Evolutionary conservation across 352 stramenopile genomes (phyloP).

Genomic region (Globisporangium paddicum): DNA sequence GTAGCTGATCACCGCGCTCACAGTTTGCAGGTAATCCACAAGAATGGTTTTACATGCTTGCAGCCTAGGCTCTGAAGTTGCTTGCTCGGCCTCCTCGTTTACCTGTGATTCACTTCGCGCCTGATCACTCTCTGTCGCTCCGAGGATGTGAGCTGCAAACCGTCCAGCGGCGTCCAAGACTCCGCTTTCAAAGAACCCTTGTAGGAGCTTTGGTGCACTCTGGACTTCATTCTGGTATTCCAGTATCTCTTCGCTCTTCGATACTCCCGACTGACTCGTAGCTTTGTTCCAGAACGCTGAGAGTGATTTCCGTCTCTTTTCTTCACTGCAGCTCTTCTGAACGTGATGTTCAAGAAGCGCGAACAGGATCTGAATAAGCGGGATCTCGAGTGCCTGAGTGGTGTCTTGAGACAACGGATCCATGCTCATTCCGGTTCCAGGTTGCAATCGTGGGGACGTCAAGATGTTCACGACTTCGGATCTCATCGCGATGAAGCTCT

Average conservation of each 20-base stretch:
- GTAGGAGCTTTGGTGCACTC: slow-evolving; percentile 7
- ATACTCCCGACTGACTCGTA: background rate
- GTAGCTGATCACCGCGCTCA: slow-evolving; percentile 9
- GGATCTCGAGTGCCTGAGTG: slow-evolving; percentile 5
- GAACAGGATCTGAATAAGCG: slow-evolving; percentile 14
- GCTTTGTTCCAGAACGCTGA: slow-evolving; percentile 6
- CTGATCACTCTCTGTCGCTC: slow-evolving; percentile 3
- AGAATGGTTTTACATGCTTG: slow-evolving; percentile 15
- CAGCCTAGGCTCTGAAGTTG: background rate
- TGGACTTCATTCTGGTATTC: slow-evolving; percentile 5
- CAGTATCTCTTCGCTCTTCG: slow-evolving; percentile 10
- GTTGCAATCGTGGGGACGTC: slow-evolving; percentile 15
- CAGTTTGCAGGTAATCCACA: slow-evolving; percentile 15
- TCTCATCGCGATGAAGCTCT: slow-evolving; percentile 28
- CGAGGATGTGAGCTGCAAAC: slow-evolving; percentile 14
- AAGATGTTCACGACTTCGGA: slow-evolving; percentile 33
- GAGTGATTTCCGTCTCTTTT: slow-evolving; percentile 3
- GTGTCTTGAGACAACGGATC: slow-evolving; percentile 6
- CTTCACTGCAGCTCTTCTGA: slow-evolving; percentile 10
- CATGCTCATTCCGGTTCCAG: background rate
- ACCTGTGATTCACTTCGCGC: slow-evolving; percentile 4
- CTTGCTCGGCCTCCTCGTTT: background rate
- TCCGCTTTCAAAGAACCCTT: background rate
- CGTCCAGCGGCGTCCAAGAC: slow-evolving; percentile 11
- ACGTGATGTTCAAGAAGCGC: slow-evolving; percentile 15